phyloP scores from a whole-genome alignment of 371 early-diverging fungal species.

The Mucor sp. region DNA sequence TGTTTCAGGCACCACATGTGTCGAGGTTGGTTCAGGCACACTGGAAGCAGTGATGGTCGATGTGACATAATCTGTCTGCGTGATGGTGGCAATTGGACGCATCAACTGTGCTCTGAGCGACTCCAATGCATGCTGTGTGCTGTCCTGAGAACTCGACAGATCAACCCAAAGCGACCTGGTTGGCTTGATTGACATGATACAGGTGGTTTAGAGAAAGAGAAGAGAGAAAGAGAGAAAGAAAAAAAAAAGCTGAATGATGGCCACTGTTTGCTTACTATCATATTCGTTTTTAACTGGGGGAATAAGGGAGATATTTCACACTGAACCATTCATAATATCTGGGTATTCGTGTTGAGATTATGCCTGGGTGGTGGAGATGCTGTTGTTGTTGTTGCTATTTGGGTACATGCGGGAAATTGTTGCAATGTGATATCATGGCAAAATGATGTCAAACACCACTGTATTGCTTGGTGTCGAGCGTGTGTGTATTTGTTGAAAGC shows the following conservation, averaged over 20 bases:
- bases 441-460: not conserved
- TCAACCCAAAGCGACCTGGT: not conserved
- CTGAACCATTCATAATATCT: constrained; percentile 7
- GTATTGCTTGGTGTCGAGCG: not conserved
- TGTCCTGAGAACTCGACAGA: not conserved
- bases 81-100: constrained; percentile 9
- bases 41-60: constrained; percentile 1
- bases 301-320: constrained; percentile 10
- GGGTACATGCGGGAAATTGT: not conserved
- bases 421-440: no score
- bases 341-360: constrained; percentile 15
- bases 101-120: not conserved
- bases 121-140: not conserved
- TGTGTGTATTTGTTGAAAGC: not conserved
- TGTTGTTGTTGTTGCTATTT: not conserved
- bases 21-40: not conserved
- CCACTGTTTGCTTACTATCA: not conserved
- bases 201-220: not conserved
- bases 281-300: not conserved
- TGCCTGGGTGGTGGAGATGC: constrained; percentile 1
- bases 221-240: not conserved
- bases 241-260: not conserved
- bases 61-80: constrained; percentile 13
- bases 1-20: not conserved
- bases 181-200: constrained; percentile 1